A percentile compares a stretch with the other conserved stretches of the same genome.
Conservation (phyloP, 2,329 filamentous ascomycete genomes). For the Pezizomycotina sp. region DNA sequence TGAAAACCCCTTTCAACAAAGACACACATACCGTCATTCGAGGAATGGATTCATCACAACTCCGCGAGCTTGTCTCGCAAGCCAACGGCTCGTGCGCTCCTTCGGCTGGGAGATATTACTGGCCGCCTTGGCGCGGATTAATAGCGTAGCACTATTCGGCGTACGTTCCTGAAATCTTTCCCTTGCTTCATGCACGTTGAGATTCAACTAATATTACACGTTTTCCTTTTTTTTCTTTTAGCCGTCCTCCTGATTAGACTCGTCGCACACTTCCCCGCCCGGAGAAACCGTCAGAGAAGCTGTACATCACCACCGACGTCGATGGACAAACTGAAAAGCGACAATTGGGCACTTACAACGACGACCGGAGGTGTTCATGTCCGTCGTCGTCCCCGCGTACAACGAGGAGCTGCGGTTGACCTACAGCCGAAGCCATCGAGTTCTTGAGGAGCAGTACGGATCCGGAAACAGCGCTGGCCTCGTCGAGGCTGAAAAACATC, state of each 20-base stretch:
- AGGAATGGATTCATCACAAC: conserved; percentile 13
- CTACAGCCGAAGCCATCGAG: conserved; percentile 66
- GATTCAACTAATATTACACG: neutral
- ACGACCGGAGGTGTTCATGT: conserved; percentile 57
- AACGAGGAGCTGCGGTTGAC: conserved; percentile 76
- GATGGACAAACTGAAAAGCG: conserved; percentile 30
- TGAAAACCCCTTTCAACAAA: conserved; percentile 1
- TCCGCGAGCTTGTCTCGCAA: conserved; percentile 3
- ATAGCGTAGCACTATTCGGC: neutral
- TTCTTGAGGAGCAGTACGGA: conserved; percentile 40
- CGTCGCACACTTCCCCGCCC: conserved; percentile 67
- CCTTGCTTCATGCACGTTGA: neutral
- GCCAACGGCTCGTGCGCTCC: neutral
- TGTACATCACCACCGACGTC: conserved; percentile 56
- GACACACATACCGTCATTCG: neutral
- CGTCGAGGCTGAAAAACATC: neutral
- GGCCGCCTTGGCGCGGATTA: neutral
- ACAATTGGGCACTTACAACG: conserved; percentile 28
- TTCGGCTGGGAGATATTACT: conserved; percentile 6
- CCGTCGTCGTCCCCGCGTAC: conserved; percentile 84
- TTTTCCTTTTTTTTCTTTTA: conserved; percentile 1
- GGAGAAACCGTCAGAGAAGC: conserved; percentile 63
- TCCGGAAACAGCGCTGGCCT: neutral
- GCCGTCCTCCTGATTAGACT: conserved; percentile 43
- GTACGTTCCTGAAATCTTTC: neutral